These are phyloP conservation scores for Pholiota microspora DNA, from an alignment of 768 basidiomycete genomes.

Conservation along the genomic window DNA sequence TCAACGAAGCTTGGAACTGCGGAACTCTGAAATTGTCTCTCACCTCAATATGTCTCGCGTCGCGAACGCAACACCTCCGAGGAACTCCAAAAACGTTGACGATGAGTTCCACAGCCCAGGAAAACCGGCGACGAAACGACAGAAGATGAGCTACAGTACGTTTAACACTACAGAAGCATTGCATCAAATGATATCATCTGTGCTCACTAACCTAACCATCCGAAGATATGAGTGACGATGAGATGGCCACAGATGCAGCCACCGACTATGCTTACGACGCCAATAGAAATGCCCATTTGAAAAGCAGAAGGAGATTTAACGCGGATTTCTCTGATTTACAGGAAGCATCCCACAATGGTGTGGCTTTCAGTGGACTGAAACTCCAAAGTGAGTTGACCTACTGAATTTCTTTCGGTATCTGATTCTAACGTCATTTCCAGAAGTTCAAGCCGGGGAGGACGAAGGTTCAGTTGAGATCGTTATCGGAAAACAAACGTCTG, in stretches of 20 bases:
- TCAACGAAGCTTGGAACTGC: background rate
- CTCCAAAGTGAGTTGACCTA: conserved; percentile 34
- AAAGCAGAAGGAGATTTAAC: conserved; percentile 54
- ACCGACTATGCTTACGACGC: conserved; percentile 17
- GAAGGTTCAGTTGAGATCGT: conserved; percentile 60
- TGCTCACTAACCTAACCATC: background rate
- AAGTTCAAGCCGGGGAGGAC: conserved; percentile 54
- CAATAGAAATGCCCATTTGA: conserved; percentile 43
- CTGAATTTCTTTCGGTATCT: conserved; percentile 16
- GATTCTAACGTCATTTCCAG: conserved; percentile 29
- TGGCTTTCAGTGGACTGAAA: conserved; percentile 34
- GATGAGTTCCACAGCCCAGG: conserved; percentile 2
- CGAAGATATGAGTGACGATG: conserved; percentile 15
- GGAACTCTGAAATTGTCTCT: conserved; percentile 1
- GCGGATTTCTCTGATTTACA: conserved; percentile 54
- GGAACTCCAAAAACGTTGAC: conserved; percentile 1
- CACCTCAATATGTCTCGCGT: background rate
- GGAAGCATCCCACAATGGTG: conserved; percentile 32
- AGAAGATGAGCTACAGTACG: conserved; percentile 29
- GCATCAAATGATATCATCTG: background rate
- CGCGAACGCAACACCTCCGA: conserved; percentile 3
- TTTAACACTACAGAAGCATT: conserved; percentile 4
- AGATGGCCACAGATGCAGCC: conserved; percentile 10
- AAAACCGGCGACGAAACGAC: conserved; percentile 27
- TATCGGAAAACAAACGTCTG: conserved; percentile 33